Percentiles rank a stretch among this genome's conserved stretches.
These are phyloP conservation scores for Ogataea henricii DNA, from an alignment of 805 yeast species.

Conservation along the genomic window DNA sequence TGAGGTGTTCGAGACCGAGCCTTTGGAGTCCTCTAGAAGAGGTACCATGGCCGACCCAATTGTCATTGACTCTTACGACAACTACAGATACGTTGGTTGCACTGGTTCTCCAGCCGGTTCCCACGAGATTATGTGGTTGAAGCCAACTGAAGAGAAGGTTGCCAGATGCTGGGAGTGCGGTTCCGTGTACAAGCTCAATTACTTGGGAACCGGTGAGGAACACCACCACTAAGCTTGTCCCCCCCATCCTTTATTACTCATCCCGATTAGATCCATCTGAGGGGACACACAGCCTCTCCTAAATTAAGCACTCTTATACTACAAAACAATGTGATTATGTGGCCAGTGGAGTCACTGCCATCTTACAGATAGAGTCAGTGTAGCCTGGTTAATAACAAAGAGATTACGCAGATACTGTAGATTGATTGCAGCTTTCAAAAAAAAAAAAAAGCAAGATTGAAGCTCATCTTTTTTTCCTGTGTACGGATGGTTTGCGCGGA, in stretches of 20 bases:
- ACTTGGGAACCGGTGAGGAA: conserved; percentile 75
- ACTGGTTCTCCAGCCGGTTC: conserved; percentile 94
- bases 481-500: not conserved
- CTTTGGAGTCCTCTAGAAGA: conserved; percentile 81
- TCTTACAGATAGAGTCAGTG: conserved; percentile 8
- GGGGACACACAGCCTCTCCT: conserved; percentile 4
- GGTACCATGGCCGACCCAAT: conserved; percentile 93
- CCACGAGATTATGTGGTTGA: conserved; percentile 90
- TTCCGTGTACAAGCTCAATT: conserved; percentile 85
- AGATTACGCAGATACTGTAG: conserved; percentile 2
- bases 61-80: conserved; percentile 86
- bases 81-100: conserved; percentile 95
- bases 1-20: conserved; percentile 87
- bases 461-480: not conserved
- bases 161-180: conserved; percentile 99
- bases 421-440: too few relatives aligned
- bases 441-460: too few relatives aligned
- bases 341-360: conserved; percentile 4
- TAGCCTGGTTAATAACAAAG: conserved; percentile 9
- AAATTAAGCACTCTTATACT: conserved; percentile 8
- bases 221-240: conserved; percentile 27
- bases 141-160: conserved; percentile 77
- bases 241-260: conserved; percentile 4
- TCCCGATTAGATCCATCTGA: conserved; percentile 8
- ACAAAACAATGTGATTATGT: conserved; percentile 7